These are phyloP conservation scores for Chaetomium fimeti DNA, from an alignment of 495 filamentous ascomycete genomes.

Conservation along the genomic window DNA sequence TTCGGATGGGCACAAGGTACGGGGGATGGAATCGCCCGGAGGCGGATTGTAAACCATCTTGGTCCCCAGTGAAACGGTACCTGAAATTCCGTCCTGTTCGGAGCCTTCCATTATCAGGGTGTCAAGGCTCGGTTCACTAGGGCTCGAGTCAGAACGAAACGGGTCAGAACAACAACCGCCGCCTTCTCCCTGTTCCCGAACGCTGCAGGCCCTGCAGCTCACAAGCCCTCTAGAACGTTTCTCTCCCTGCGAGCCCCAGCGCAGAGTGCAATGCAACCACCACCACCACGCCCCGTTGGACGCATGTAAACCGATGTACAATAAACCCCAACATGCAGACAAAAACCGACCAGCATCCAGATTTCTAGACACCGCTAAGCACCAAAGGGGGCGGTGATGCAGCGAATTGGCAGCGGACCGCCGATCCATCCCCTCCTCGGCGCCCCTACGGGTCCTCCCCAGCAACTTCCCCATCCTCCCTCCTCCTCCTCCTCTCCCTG, in stretches of 20 bases:
- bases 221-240: not conserved
- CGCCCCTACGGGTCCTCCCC: conserved; percentile 24
- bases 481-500: conserved; percentile 15
- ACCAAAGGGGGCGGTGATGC: conserved; percentile 24
- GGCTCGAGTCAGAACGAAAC: not conserved
- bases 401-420: conserved; percentile 22
- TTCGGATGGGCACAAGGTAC: not conserved
- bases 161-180: not conserved
- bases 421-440: conserved; percentile 33
- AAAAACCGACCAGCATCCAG: not conserved
- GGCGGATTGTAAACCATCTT: no score
- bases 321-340: not conserved
- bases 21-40: not conserved
- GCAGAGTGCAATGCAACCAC: not conserved
- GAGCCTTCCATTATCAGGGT: not conserved
- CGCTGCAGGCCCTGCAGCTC: not conserved
- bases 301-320: not conserved
- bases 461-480: conserved; percentile 19
- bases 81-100: not conserved
- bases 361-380: conserved; percentile 18
- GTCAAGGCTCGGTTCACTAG: not conserved
- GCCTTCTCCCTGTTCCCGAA: not conserved
- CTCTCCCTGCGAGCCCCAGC: not conserved
- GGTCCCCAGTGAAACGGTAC: not conserved
- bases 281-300: conserved; percentile 2